phyloP scores from a whole-genome alignment of 176 grass and related monocot genomes.

The Oryza meridionalis region DNA sequence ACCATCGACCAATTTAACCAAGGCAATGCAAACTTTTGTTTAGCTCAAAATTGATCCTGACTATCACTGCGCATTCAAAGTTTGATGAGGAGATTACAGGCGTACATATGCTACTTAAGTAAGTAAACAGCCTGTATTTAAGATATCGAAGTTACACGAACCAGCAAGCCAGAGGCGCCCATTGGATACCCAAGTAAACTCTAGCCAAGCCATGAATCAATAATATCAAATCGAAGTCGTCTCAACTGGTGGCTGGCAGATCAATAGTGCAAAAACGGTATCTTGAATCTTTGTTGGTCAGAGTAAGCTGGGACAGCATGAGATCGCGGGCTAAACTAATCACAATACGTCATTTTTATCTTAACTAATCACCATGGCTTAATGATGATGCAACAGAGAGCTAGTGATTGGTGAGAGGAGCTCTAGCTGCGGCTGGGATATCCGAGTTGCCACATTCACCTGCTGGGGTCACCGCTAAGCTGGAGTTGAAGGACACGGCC shows the following conservation, averaged over 20 bases:
- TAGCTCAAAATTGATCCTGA: not conserved
- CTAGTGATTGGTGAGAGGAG: conserved; percentile 13
- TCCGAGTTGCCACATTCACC: conserved; percentile 47
- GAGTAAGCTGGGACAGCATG: conserved; percentile 11
- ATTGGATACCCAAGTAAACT: not conserved
- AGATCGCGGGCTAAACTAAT: conserved; percentile 1
- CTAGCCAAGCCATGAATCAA: not conserved
- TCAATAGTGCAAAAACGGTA: conserved; percentile 32
- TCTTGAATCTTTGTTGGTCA: conserved; percentile 46
- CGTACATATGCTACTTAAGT: not conserved
- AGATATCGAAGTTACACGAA: not conserved
- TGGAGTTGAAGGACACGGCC: conserved; percentile 32
- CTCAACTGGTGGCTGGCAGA: not conserved
- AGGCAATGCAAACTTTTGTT: not conserved
- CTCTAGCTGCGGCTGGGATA: not conserved
- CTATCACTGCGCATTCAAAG: not conserved
- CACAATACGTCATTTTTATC: not conserved
- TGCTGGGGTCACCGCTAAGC: conserved; percentile 40
- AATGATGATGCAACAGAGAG: conserved; percentile 23
- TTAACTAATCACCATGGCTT: conserved; percentile 17
- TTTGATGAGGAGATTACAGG: not conserved
- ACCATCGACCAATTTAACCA: not conserved
- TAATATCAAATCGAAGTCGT: conserved; percentile 40
- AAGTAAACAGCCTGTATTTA: not conserved
- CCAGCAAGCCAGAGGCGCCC: not conserved